Base-by-base conservation (phyloP, 2,329 filamentous ascomycete species). In the Chrysoporthe cubensis region DNA sequence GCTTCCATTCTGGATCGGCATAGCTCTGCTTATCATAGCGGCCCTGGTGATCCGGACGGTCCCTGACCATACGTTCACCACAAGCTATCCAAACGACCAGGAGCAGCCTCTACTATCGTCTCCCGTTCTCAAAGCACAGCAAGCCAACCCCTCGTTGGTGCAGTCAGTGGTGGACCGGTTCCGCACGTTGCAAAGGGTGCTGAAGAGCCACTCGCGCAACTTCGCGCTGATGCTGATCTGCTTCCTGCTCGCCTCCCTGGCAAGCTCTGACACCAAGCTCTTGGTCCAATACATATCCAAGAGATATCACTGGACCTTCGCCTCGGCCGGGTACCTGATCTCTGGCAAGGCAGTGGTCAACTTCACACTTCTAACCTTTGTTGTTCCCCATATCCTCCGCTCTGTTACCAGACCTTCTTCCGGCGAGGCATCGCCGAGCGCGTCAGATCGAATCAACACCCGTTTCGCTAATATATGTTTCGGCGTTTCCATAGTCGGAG, bases 271-370 rank as follows among this genome's bases (percentile, higher is more conserved):
- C 69, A 85, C 83, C 18, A 85, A 84, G 66, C 77, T 85, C 0
- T 76, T 85, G 7, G 77, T 82, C 1, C 82, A 84, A 67, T 85
- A 84, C 70, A 84, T 85, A 70, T 85, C 83, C 0, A 83, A 79
- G 69, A 77, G 83, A 0, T 85, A 84, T 52, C 64, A 72, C 26
- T 84, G 83, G 83, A 78, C 75, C 0, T 84, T 85, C 68, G 78
- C 81, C 1, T 77, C 77, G 0, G 81, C 83, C 0, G 83, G 83
- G 6, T 85, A 84, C 64, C 75, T 85, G 2, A 74, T 85, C 9
- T 84, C 83, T 0, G 77, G 74, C 3, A 85, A 85, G 69, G 83
- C 83, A 2, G 72, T 84, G 3, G 78, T 84, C 57, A 85, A 85
- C 71, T 83, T 85, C 54, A 71, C 78, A 0, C 71, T 84, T 1